A percentile compares a stretch with the other conserved stretches of the same genome.
Evolutionary conservation across 2,329 filamentous ascomycete genomes (phyloP).

Genomic region (Claviceps quebecensis): DNA sequence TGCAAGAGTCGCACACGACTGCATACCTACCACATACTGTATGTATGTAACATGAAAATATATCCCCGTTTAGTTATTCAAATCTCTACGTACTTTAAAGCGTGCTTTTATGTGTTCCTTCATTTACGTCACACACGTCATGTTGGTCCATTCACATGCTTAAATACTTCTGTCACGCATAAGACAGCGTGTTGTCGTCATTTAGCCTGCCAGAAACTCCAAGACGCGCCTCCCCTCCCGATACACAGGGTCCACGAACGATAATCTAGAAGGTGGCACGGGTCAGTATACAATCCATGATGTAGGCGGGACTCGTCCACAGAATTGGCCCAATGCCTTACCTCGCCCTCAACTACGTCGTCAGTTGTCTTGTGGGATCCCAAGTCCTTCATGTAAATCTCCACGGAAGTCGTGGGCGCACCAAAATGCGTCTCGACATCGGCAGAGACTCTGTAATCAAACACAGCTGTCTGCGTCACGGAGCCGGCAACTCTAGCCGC

Average conservation of each 20-base stretch:
- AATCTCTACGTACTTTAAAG: not conserved
- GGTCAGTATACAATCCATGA: not conserved
- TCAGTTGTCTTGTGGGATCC: constrained; percentile 48
- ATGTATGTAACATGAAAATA: too few species aligned
- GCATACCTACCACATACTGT: too few species aligned
- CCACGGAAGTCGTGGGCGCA: constrained; percentile 62
- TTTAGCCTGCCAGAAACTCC: constrained; percentile 51
- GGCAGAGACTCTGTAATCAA: constrained; percentile 59
- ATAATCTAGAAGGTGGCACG: constrained; percentile 39
- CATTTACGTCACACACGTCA: not conserved
- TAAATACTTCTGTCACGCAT: constrained; percentile 18
- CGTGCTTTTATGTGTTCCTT: not conserved
- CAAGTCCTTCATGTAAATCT: constrained; percentile 59
- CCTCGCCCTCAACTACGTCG: constrained; percentile 46
- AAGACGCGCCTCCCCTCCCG: constrained; percentile 49
- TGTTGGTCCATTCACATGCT: too few species aligned
- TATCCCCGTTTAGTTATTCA: too few species aligned
- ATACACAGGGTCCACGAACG: constrained; percentile 60
- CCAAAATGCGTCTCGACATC: constrained; percentile 54
- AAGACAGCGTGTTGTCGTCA: constrained; percentile 60
- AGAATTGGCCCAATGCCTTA: constrained; percentile 22
- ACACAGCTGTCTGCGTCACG: constrained; percentile 73
- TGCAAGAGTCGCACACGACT: too few species aligned
- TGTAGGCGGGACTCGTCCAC: not conserved
- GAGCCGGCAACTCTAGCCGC: constrained; percentile 75